Conservation (phyloP, 202 grass and related monocot species). For the Alloteropsis angusta region DNA sequence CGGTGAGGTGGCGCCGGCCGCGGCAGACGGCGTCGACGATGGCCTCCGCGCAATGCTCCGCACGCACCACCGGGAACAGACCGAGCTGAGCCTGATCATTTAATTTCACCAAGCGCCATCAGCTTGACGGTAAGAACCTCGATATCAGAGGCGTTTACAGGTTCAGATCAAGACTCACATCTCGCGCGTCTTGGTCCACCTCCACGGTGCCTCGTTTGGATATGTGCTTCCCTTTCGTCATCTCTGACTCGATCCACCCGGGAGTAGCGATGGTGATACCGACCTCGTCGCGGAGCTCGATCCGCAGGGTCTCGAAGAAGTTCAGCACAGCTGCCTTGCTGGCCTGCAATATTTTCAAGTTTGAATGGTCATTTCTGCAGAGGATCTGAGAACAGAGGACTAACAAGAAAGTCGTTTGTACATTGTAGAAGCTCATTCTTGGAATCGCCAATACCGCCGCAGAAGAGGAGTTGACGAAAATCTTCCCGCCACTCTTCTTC, state of each 20-base stretch:
- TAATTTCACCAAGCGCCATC: background rate
- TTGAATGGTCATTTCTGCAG: background rate
- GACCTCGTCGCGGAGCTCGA: slow-evolving; percentile 37
- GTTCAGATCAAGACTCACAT: slow-evolving; percentile 22
- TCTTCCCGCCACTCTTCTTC: slow-evolving; percentile 44
- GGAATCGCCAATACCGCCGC: slow-evolving; percentile 33
- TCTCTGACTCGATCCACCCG: slow-evolving; percentile 45
- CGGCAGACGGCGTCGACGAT: slow-evolving; percentile 37
- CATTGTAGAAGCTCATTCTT: slow-evolving; percentile 77
- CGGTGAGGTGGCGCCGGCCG: slow-evolving; percentile 38
- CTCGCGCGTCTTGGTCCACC: slow-evolving; percentile 37
- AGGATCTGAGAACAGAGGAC: background rate
- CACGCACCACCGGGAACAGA: slow-evolving; percentile 20
- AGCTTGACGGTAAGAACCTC: background rate
- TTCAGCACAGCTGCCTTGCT: slow-evolving; percentile 51
- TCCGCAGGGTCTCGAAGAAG: slow-evolving; percentile 53
- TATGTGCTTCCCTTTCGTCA: slow-evolving; percentile 43
- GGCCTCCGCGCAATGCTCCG: slow-evolving; percentile 12
- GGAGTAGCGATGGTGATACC: slow-evolving; percentile 43
- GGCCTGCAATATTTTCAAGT: slow-evolving; percentile 24
- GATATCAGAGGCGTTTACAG: no score
- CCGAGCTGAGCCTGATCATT: slow-evolving; percentile 14
- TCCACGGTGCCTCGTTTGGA: slow-evolving; percentile 25
- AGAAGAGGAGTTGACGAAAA: slow-evolving; percentile 48
- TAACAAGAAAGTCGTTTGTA: background rate